Evolutionary conservation across 2,329 filamentous ascomycete genomes (phyloP).

Genomic region (Seiridium cupressi): DNA sequence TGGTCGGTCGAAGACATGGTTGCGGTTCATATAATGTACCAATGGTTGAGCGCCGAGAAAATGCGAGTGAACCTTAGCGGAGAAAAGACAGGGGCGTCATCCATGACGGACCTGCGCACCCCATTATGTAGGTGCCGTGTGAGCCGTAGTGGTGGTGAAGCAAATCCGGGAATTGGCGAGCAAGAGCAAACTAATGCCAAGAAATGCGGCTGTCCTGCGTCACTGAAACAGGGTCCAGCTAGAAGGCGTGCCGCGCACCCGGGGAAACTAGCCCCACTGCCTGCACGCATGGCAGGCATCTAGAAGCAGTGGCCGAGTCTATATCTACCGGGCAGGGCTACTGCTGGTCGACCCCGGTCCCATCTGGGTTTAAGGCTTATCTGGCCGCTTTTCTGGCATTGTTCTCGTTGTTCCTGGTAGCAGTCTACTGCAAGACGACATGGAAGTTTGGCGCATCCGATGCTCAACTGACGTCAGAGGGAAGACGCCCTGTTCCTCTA

Average conservation of each 20-base stretch:
- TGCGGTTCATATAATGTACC: background rate
- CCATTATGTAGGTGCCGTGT: slow-evolving; percentile 4
- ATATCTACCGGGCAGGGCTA: too few species aligned
- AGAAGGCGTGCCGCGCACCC: background rate
- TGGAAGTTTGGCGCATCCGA: too few species aligned
- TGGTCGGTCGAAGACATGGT: slow-evolving; percentile 4
- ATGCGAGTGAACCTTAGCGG: background rate
- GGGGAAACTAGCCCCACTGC: background rate
- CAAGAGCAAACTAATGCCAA: slow-evolving; percentile 18
- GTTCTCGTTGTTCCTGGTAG: too few species aligned
- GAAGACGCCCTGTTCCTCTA: background rate
- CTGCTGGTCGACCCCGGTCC: too few species aligned
- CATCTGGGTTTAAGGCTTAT: too few species aligned
- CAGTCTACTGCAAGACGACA: too few species aligned
- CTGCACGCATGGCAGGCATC: background rate
- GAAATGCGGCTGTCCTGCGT: slow-evolving; percentile 15
- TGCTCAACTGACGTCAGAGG: background rate
- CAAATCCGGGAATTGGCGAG: slow-evolving; percentile 5
- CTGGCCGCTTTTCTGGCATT: too few species aligned
- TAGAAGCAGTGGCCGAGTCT: background rate
- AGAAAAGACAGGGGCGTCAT: background rate
- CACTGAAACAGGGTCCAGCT: slow-evolving; percentile 4
- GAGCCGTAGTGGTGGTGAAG: background rate
- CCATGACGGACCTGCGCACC: background rate
- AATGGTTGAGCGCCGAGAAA: background rate